A percentile compares a stretch with the other conserved stretches of the same genome.
phyloP scores from a whole-genome alignment of 345 rosid genomes.

The Eutrema japonicum region DNA sequence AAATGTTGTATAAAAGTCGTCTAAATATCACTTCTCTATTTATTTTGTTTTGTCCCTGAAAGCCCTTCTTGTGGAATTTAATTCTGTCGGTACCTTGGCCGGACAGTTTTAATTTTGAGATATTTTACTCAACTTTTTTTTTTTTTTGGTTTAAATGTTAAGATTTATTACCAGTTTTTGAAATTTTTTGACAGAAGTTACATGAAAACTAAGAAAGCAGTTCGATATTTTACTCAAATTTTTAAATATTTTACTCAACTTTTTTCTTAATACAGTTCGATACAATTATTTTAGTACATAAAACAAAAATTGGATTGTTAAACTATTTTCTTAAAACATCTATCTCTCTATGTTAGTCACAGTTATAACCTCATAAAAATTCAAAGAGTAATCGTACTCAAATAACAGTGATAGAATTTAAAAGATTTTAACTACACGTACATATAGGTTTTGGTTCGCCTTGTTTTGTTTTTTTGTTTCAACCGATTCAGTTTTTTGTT shows the following conservation, averaged over 20 bases:
- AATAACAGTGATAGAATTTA: too few species aligned
- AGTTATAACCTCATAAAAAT: neutral
- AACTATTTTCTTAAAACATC: neutral
- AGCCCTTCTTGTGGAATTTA: neutral
- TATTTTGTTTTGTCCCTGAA: too few species aligned
- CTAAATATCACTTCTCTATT: neutral
- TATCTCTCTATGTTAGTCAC: neutral
- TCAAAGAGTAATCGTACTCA: neutral
- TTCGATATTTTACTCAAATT: too few species aligned
- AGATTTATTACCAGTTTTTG: too few species aligned
- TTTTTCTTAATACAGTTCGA: neutral
- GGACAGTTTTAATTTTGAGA: neutral
- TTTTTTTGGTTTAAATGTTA: too few species aligned
- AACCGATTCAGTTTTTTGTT: too few species aligned
- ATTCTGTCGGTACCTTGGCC: conserved; percentile 1
- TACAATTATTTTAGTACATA: neutral
- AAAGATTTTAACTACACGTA: neutral
- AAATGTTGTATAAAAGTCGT: conserved; percentile 4
- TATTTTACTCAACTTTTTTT: neutral
- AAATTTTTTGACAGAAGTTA: too few species aligned
- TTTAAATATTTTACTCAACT: neutral
- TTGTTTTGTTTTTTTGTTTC: too few species aligned
- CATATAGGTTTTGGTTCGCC: neutral
- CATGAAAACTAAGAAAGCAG: too few species aligned
- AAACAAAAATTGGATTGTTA: neutral